Base-by-base conservation (phyloP, 352 stramenopile species). In the Pythium aquatile region DNA sequence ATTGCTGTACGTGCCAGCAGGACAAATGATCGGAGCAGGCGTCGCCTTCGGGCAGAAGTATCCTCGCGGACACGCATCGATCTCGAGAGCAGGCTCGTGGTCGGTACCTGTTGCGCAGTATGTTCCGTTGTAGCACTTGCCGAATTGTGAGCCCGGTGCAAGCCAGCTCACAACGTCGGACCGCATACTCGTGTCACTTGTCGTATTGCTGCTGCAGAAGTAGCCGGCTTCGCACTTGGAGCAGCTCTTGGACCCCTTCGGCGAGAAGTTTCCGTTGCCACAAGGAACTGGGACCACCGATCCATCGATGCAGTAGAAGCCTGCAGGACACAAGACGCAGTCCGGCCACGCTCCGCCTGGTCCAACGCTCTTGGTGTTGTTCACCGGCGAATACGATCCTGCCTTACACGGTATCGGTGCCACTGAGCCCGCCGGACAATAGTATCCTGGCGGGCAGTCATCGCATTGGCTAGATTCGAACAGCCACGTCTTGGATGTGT, bases 71-170 rank as follows among this genome's bases (percentile, higher is more conserved):
- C 89, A 96, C 0, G 87, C 78, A 66, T 96, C 82, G 6, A 72
- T 65, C 35, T 81, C 72, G 2, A 96, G 67, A 14, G 75, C 83
- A 14, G 89, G 88, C 65, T 94, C 88, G 17, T 77, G 78, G 28
- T 81, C 84, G 5, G 73, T 88, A 3, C 88, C 85, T 10, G 63
- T 29, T 2, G 85, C 78, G 52, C 90, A 97, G 61, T 94, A 96
- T 16, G 86, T 94, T 26, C 88, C 88, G 40, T 95, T 96, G 69
- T 95, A 97, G 57, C 88, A 97, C 13, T 78, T 78, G 5, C 88
- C 88, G 48, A 75, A 91, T 1, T 90, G 63, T 9, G 86, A 74
- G 7, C 81, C 80, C 1, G 84, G 79, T 0, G 72, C 39, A 7
- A 66, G 57, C 87, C 87, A 97, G 20, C 81, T 81, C 20, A 76